These are phyloP conservation scores for Physcomitrellopsis africana DNA, from an alignment of 225 moss, liverwort and hornwort genomes.

Conservation along the genomic window DNA sequence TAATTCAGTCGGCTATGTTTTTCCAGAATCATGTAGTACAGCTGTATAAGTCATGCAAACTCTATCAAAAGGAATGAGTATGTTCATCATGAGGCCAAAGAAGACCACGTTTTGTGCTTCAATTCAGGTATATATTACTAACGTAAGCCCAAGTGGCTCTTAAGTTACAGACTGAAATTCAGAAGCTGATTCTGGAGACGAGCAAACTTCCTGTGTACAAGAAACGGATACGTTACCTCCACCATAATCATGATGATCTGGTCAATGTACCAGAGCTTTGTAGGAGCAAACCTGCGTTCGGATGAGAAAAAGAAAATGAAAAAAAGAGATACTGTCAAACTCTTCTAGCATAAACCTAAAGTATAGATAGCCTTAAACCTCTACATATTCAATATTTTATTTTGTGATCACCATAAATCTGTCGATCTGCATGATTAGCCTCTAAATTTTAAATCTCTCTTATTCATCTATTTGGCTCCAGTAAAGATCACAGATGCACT, in stretches of 20 bases:
- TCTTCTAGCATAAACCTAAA: slow-evolving; percentile 8
- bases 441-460: too few relatives aligned
- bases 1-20: not conserved
- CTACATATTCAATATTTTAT: too few relatives aligned
- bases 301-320: not conserved
- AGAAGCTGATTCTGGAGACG: slow-evolving; percentile 6
- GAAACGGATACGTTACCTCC: slow-evolving; percentile 61
- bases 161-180: not conserved
- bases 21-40: not conserved
- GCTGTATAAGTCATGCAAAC: slow-evolving; percentile 4
- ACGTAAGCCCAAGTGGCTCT: not conserved
- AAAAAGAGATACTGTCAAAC: not conserved
- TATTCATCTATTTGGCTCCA: too few relatives aligned
- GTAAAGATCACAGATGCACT: too few relatives aligned
- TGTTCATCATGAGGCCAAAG: not conserved
- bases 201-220: slow-evolving; percentile 18
- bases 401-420: too few relatives aligned
- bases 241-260: slow-evolving; percentile 83
- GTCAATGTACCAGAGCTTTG: slow-evolving; percentile 93
- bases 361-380: not conserved
- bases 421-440: too few relatives aligned
- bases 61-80: not conserved
- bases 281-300: slow-evolving; percentile 78
- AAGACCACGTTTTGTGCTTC: slow-evolving; percentile 3
- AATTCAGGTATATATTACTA: slow-evolving; percentile 12